phyloP scores from a whole-genome alignment of 768 basidiomycete genomes.

The Boletus insuetus region DNA sequence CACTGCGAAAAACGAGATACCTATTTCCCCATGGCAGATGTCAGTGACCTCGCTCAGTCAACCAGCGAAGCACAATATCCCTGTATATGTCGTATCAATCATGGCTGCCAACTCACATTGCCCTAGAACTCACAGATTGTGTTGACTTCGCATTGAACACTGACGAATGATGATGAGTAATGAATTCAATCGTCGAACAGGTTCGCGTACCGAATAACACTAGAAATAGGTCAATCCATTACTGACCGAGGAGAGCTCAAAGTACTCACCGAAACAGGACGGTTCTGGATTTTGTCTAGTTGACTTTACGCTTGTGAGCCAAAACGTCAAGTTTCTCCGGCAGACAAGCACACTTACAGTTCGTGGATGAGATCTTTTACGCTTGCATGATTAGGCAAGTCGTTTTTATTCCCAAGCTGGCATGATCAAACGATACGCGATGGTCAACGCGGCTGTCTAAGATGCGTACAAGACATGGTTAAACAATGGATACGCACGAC shows the following conservation, averaged over 20 bases:
- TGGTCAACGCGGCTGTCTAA: neutral
- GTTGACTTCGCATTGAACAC: conserved; percentile 97
- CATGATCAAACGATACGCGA: neutral
- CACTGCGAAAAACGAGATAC: neutral
- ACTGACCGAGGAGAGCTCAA: neutral
- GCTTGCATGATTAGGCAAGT: conserved; percentile 68
- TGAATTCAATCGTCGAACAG: neutral
- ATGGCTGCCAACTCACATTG: neutral
- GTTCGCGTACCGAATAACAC: conserved; percentile 72
- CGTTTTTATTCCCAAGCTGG: conserved; percentile 92
- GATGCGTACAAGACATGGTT: neutral
- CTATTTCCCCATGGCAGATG: neutral
- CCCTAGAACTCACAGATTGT: conserved; percentile 67
- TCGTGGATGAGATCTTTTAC: conserved; percentile 82
- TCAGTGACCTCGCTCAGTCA: conserved; percentile 72
- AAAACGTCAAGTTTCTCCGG: no score
- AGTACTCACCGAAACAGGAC: conserved; percentile 79
- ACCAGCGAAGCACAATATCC: conserved; percentile 88
- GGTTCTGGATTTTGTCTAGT: conserved; percentile 74
- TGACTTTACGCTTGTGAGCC: conserved; percentile 37
- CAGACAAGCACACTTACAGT: conserved; percentile 45
- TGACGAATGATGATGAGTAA: conserved; percentile 29
- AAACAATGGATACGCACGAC: conserved; percentile 52
- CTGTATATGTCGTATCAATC: conserved; percentile 31
- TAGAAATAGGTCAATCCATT: conserved; percentile 25